Evolutionary conservation across 2,329 filamentous ascomycete genomes (phyloP), one percentile per base, ranked within the genome.

Genomic region (Aaosphaeria arxii): DNA sequence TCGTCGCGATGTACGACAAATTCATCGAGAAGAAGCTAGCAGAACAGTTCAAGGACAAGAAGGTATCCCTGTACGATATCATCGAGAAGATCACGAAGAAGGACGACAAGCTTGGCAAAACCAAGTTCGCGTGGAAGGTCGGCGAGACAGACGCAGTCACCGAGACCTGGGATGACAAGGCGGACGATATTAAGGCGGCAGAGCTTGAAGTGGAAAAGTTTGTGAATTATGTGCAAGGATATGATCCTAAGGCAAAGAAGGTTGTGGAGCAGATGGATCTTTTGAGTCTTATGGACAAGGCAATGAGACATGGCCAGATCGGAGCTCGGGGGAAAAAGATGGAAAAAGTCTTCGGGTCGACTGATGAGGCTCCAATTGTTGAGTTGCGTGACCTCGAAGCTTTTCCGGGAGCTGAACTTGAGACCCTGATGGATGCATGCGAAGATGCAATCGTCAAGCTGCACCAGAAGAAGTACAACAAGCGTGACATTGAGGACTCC

Each of bases 251-350:
- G 43, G 47, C 30, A 35, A 47, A 47, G 46, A 43, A 40, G 47
- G 33, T 42, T 36, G 33, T 46, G 44, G 11, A 35, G 42, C 9
- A 45, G 44, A 43, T 49, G 43, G 47, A 52, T 47, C 50, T 52
- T 43, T 28, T 50, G 43, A 52, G 46, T 40, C 50, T 52, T 32
- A 52, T 52, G 50, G 50, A 52, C 40, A 49, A 49, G 47, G 38
- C 50, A 46, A 44, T 46, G 44, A 46, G 50, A 30, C 40, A 46
- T 43, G 43, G 43, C 40, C 48, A 52, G 38, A 47, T 52, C 47
- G 50, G 47, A 47, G 42, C 30, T 41, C 47, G 49, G 32, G 47
- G 42, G 13, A 47, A 42, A 40, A 52, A 44, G 41, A 49, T 52
- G 50, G 50, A 52, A 44, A 45, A 36, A 43, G n/a, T 36, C 33